Conservation (phyloP, 768 basidiomycete species). For the Nidularia pulvinata region DNA sequence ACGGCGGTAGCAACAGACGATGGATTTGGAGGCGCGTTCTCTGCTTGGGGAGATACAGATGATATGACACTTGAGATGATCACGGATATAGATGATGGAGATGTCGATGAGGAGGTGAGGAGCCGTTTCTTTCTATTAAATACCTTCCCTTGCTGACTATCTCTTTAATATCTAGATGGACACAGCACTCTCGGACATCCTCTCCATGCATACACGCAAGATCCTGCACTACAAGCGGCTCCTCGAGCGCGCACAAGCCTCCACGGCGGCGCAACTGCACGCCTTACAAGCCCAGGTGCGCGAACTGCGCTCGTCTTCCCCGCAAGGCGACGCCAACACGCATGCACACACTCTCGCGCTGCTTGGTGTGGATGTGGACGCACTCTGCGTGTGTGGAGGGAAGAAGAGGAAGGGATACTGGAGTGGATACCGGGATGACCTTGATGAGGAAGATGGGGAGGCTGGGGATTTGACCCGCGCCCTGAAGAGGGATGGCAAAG, state of each 20-base stretch:
- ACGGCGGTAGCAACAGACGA: constrained; percentile 23
- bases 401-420: constrained; percentile 67
- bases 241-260: constrained; percentile 78
- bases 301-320: constrained; percentile 50
- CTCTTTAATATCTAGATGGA: constrained; percentile 25
- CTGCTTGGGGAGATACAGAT: constrained; percentile 48
- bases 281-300: constrained; percentile 83
- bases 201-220: constrained; percentile 48
- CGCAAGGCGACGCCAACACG: constrained; percentile 11
- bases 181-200: constrained; percentile 31
- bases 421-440: constrained; percentile 62
- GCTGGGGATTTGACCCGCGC: constrained; percentile 39
- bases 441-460: constrained; percentile 41
- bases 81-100: constrained; percentile 58
- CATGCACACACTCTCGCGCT: constrained; percentile 13
- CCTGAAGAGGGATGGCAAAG: constrained; percentile 52
- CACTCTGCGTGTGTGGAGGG: constrained; percentile 56
- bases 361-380: constrained; percentile 20
- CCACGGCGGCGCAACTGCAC: constrained; percentile 80
- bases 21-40: constrained; percentile 28
- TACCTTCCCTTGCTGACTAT: constrained; percentile 1
- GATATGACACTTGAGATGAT: constrained; percentile 75
- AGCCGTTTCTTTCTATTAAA: constrained; percentile 1
- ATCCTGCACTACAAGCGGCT: constrained; percentile 77
- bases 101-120: constrained; percentile 71